Percentiles rank a stretch among this genome's conserved stretches.
phyloP scores from a whole-genome alignment of 257 asterid genomes.

The Schizonepeta tenuifolia region DNA sequence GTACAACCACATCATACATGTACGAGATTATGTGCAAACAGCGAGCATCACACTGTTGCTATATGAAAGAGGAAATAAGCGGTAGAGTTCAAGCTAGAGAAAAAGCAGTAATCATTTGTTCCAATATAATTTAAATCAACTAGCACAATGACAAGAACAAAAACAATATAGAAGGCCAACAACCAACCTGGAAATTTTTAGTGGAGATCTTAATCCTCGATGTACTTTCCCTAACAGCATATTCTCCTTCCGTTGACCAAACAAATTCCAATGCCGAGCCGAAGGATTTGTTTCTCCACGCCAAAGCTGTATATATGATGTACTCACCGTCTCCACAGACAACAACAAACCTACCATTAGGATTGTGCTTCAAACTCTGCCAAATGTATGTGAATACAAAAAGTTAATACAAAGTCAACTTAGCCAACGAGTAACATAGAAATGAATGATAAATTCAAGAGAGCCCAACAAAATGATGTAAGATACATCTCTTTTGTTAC shows the following conservation, averaged over 20 bases:
- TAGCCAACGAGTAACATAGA: not conserved
- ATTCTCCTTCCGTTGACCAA: conserved; percentile 98
- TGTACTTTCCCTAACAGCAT: conserved; percentile 97
- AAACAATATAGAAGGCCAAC: conserved; percentile 16
- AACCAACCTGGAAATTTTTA: conserved; percentile 76
- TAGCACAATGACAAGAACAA: not conserved
- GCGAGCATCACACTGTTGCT: not conserved
- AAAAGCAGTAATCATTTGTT: conserved; percentile 10
- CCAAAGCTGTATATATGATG: conserved; percentile 94
- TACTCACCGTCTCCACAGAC: conserved; percentile 99
- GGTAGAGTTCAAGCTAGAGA: conserved; percentile 6
- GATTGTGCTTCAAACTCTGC: conserved; percentile 96
- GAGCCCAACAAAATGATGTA: conserved; percentile 15
- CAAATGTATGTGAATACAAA: conserved; percentile 13
- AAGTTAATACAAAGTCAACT: conserved; percentile 29
- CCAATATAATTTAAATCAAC: not conserved
- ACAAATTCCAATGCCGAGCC: conserved; percentile 96
- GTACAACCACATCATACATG: not conserved
- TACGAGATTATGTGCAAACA: not conserved
- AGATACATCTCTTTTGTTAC: conserved; percentile 7
- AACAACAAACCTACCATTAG: conserved; percentile 96
- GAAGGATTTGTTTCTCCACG: conserved; percentile 97
- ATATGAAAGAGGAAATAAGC: conserved; percentile 16
- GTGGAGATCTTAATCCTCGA: conserved; percentile 83
- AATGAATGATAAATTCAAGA: conserved; percentile 18